A percentile compares a stretch with the other conserved stretches of the same genome.
These are phyloP conservation scores for Blastocystis sp. DNA, from an alignment of 352 stramenopile species.

Conservation along the genomic window DNA sequence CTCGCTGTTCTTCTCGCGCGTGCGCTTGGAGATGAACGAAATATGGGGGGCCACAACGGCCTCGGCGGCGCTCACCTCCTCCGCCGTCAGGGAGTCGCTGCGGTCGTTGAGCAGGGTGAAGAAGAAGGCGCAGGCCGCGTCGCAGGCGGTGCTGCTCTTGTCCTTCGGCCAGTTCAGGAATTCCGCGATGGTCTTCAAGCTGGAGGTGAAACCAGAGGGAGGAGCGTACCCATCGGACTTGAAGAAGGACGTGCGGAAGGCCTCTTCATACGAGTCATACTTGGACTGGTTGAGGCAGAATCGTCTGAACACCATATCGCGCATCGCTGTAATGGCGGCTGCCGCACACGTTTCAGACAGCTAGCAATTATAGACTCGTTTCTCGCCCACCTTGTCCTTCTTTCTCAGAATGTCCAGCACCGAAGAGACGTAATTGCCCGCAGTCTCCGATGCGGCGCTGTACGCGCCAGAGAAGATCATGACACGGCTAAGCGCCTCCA, in stretches of 20 bases:
- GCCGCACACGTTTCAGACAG: conserved; percentile 6
- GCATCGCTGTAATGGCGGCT: conserved; percentile 18
- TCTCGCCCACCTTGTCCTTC: not conserved
- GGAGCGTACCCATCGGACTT: not conserved
- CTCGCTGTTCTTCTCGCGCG: not conserved
- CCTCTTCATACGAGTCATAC: not conserved
- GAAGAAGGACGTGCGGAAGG: not conserved
- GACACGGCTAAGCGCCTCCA: not conserved
- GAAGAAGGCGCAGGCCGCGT: conserved; percentile 37
- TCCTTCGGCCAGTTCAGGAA: conserved; percentile 1
- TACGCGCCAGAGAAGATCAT: conserved; percentile 61
- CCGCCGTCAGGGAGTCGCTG: not conserved
- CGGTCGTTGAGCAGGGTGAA: not conserved
- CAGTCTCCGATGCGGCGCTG: conserved; percentile 6
- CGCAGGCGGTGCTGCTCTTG: not conserved
- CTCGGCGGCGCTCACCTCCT: not conserved
- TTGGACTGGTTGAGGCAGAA: conserved; percentile 23
- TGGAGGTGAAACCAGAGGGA: not conserved
- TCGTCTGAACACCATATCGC: not conserved
- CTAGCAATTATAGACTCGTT: not conserved
- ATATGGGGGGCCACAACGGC: not conserved
- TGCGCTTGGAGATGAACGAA: not conserved
- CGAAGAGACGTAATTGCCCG: not conserved
- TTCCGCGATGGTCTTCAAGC: not conserved
- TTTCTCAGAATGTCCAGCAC: conserved; percentile 26